Conservation (phyloP, 148 eudicot species). For the Spergularia bocconei region DNA sequence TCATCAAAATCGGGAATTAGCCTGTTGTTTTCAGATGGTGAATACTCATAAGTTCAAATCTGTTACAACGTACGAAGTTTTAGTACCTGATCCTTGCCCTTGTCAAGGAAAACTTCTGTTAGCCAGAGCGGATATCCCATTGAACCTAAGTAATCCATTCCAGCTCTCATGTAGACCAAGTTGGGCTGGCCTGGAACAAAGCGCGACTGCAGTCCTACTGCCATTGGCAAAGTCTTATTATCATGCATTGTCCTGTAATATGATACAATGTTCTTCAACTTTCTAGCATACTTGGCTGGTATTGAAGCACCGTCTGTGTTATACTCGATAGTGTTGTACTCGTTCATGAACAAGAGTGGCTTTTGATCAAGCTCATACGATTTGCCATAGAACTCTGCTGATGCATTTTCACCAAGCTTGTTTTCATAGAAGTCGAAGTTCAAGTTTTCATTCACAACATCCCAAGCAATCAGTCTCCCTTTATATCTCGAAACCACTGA, state of each 20-base stretch:
- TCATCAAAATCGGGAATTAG: background rate
- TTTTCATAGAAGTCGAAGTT: constrained; percentile 43
- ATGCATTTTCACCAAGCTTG: constrained; percentile 55
- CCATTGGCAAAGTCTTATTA: constrained; percentile 32
- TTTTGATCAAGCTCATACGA: constrained; percentile 40
- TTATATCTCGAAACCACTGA: constrained; percentile 58
- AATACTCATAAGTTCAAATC: too few species aligned
- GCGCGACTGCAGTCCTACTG: constrained; percentile 54
- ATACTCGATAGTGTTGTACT: constrained; percentile 53
- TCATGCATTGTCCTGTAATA: constrained; percentile 28
- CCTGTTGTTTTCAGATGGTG: background rate
- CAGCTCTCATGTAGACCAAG: constrained; percentile 58
- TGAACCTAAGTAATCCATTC: constrained; percentile 45
- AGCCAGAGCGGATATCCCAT: constrained; percentile 50
- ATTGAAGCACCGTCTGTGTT: constrained; percentile 33
- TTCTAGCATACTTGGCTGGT: constrained; percentile 49
- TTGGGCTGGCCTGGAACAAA: constrained; percentile 47
- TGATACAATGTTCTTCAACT: constrained; percentile 34
- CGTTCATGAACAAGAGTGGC: constrained; percentile 55
- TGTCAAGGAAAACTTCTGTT: constrained; percentile 52
- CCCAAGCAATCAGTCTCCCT: constrained; percentile 59
- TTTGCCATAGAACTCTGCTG: constrained; percentile 42
- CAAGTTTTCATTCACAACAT: constrained; percentile 74
- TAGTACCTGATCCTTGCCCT: constrained; percentile 44
- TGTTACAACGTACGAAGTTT: too few species aligned